Evolutionary conservation across 176 grass and related monocot species (phyloP).

Genomic region (Raddia guianensis): DNA sequence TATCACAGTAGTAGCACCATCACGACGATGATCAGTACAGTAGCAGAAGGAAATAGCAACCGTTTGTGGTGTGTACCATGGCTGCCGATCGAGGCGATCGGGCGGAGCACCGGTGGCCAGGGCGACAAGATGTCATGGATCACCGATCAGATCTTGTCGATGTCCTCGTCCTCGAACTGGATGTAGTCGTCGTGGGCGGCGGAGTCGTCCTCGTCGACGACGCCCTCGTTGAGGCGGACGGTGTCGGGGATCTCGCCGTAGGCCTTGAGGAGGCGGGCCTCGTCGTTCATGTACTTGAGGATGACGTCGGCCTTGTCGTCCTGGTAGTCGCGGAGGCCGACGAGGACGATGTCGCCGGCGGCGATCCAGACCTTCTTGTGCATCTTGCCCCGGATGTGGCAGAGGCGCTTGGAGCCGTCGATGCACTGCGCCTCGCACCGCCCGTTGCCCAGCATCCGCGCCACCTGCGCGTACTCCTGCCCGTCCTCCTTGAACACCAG

Average conservation of each 20-base stretch:
- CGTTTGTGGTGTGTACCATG: constrained; percentile 11
- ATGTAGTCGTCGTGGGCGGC: constrained; percentile 54
- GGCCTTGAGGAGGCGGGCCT: constrained; percentile 59
- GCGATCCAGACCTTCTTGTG: constrained; percentile 66
- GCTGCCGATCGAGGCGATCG: neutral
- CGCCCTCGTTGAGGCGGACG: constrained; percentile 68
- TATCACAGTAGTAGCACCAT: neutral
- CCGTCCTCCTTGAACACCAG: constrained; percentile 29
- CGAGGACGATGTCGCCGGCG: constrained; percentile 52
- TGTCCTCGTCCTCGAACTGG: constrained; percentile 71
- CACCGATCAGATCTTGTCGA: constrained; percentile 54
- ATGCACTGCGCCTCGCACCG: constrained; percentile 55
- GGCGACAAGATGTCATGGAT: neutral
- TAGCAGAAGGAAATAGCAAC: neutral
- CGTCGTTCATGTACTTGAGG: constrained; percentile 64
- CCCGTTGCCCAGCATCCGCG: constrained; percentile 50
- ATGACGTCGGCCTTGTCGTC: constrained; percentile 66
- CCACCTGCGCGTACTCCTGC: constrained; percentile 61
- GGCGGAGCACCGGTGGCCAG: too few species aligned
- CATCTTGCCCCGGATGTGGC: constrained; percentile 61
- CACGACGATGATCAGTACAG: neutral
- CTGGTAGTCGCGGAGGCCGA: constrained; percentile 60
- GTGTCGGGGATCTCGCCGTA: constrained; percentile 64
- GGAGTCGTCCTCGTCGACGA: constrained; percentile 58
- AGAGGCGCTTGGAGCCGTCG: constrained; percentile 51